Percentiles rank a stretch among this genome's conserved stretches.
phyloP scores from a whole-genome alignment of 2,329 filamentous ascomycete species.

The Meredithiella fracta region DNA sequence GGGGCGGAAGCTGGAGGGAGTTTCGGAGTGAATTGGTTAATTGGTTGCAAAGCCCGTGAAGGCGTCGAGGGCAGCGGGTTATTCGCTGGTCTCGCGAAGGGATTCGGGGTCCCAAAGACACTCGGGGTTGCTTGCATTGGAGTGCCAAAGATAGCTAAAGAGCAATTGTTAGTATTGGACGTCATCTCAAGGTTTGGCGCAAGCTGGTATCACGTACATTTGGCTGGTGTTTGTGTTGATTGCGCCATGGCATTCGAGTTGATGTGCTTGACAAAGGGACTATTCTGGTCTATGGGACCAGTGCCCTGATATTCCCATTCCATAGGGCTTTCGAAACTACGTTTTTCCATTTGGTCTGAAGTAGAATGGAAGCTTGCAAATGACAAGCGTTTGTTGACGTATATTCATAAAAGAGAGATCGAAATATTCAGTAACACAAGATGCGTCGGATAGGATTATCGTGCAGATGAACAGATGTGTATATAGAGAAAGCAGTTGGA shows the following conservation, averaged over 20 bases:
- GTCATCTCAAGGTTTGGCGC: background rate
- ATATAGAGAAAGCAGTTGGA: no score
- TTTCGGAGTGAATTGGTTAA: constrained; percentile 25
- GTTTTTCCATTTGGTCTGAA: constrained; percentile 30
- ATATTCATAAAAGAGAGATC: background rate
- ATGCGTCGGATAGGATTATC: no score
- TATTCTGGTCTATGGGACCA: constrained; percentile 42
- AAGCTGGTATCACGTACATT: background rate
- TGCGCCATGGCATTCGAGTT: background rate
- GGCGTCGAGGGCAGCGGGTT: constrained; percentile 21
- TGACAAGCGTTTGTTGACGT: background rate
- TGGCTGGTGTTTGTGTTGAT: constrained; percentile 18
- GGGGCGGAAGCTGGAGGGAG: constrained; percentile 21
- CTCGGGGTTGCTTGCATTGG: constrained; percentile 16
- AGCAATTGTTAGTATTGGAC: background rate
- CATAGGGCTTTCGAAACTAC: constrained; percentile 46
- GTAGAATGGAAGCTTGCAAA: background rate
- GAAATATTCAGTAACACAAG: no score
- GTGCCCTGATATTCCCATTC: constrained; percentile 48
- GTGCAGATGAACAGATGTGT: no score
- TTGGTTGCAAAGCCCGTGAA: constrained; percentile 27
- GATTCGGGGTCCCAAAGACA: constrained; percentile 18
- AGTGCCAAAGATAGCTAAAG: background rate
- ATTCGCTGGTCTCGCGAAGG: constrained; percentile 21
- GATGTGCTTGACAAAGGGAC: constrained; percentile 34